These are phyloP conservation scores for Colletotrichum abscissum DNA, from an alignment of 2,329 filamentous ascomycete genomes.

Conservation along the genomic window DNA sequence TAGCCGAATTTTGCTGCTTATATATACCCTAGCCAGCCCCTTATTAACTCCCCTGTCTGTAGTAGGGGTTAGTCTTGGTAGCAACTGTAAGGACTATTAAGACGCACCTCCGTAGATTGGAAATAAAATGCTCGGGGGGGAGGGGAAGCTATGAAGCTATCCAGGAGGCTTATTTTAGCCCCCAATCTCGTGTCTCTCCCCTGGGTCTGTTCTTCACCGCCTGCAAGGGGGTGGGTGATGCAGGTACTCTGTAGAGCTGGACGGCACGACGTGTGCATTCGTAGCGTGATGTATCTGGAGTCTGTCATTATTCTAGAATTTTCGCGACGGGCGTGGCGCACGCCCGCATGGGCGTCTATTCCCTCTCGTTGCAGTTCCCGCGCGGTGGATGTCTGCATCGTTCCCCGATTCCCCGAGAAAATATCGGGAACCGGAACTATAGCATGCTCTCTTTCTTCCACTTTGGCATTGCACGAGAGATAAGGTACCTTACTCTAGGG, in stretches of 20 bases:
- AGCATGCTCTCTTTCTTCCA: not conserved
- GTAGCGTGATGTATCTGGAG: not conserved
- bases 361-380: not conserved
- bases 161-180: not conserved
- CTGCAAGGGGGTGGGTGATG: not conserved
- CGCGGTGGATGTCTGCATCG: not conserved
- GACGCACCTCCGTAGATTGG: too few species aligned
- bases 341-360: not conserved
- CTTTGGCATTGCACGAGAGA: not conserved
- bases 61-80: too few species aligned
- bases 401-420: not conserved
- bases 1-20: too few species aligned
- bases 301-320: constrained; percentile 21
- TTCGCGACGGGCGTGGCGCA: not conserved
- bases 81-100: too few species aligned
- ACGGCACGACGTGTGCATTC: not conserved
- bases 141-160: not conserved
- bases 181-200: not conserved
- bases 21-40: too few species aligned
- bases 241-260: not conserved
- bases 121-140: not conserved
- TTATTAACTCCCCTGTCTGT: too few species aligned
- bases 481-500: not conserved
- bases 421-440: not conserved
- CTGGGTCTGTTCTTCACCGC: not conserved